Conservation (phyloP, 306 rosid species). For the Heteromeles arbutifolia region DNA sequence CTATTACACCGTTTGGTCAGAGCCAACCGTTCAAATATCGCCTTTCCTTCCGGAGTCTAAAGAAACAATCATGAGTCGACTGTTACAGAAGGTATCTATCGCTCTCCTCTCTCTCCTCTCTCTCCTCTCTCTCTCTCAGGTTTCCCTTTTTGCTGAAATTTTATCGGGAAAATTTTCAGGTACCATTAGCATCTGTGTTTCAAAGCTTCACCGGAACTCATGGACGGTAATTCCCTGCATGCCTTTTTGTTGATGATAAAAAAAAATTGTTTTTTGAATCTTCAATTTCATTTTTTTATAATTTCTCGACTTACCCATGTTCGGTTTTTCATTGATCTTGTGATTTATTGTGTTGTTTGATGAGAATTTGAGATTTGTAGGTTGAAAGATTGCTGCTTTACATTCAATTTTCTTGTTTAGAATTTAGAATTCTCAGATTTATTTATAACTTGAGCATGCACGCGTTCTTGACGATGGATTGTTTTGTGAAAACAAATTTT, state of each 20-base stretch:
- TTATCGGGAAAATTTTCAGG: constrained; percentile 17
- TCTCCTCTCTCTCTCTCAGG: not conserved
- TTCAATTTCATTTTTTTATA: too few relatives aligned
- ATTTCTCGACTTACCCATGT: not conserved
- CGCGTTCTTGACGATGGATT: not conserved
- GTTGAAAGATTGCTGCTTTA: not conserved
- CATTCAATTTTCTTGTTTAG: not conserved
- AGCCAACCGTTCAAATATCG: too few relatives aligned
- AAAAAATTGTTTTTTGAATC: too few relatives aligned
- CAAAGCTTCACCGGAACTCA: constrained; percentile 24
- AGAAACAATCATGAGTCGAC: not conserved
- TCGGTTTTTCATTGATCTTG: not conserved
- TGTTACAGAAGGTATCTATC: not conserved
- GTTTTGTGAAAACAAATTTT: constrained; percentile 17
- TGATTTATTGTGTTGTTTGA: not conserved
- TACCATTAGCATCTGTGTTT: constrained; percentile 15
- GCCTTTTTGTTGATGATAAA: not conserved
- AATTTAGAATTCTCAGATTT: not conserved
- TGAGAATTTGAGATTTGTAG: too few relatives aligned
- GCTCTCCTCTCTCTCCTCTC: not conserved
- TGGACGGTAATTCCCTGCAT: constrained; percentile 38
- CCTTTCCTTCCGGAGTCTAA: not conserved
- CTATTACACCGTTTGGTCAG: not conserved
- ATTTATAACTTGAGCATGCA: not conserved
- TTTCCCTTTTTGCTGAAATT: not conserved